These are phyloP conservation scores for Rhodotorula sp. DNA, from an alignment of 1,284 basidiomycete species.

Conservation along the genomic window DNA sequence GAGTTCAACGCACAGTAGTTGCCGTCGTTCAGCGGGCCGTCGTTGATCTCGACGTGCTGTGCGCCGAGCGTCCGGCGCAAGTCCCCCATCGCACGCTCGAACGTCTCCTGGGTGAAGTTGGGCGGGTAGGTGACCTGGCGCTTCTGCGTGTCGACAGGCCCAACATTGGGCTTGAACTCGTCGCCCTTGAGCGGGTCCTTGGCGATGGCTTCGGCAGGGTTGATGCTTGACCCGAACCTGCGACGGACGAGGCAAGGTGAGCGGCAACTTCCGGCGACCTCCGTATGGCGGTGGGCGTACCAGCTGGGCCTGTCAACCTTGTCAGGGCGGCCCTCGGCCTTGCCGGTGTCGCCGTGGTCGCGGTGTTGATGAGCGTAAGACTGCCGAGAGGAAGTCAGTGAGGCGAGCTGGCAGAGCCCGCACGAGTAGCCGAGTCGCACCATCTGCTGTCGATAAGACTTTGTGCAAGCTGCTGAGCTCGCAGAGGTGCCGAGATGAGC, in stretches of 20 bases:
- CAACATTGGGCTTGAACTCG: slow-evolving; percentile 5
- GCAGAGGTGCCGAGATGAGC: no score
- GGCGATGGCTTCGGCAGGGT: slow-evolving; percentile 17
- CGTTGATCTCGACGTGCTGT: slow-evolving; percentile 28
- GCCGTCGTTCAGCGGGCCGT: slow-evolving; percentile 21
- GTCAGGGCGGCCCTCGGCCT: background rate
- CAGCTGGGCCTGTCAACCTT: slow-evolving; percentile 5
- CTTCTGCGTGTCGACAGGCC: background rate
- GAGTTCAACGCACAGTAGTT: slow-evolving; percentile 7
- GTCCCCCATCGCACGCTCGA: slow-evolving; percentile 28
- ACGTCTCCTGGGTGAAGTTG: slow-evolving; percentile 13
- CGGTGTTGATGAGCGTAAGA: background rate
- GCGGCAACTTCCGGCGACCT: no score
- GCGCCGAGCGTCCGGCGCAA: slow-evolving; percentile 19
- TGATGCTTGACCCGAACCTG: slow-evolving; percentile 18
- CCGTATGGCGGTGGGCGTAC: background rate
- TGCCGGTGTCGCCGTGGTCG: slow-evolving; percentile 2
- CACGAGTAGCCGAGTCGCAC: background rate
- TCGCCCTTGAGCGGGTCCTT: background rate
- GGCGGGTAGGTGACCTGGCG: slow-evolving; percentile 20
- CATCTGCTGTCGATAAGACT: background rate
- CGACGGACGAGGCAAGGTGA: no score
- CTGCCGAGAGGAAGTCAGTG: background rate
- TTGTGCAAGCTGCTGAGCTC: no score
- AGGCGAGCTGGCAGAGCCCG: background rate